Conservation (phyloP, 1,284 basidiomycete species). For the Microbotryum violaceum region DNA sequence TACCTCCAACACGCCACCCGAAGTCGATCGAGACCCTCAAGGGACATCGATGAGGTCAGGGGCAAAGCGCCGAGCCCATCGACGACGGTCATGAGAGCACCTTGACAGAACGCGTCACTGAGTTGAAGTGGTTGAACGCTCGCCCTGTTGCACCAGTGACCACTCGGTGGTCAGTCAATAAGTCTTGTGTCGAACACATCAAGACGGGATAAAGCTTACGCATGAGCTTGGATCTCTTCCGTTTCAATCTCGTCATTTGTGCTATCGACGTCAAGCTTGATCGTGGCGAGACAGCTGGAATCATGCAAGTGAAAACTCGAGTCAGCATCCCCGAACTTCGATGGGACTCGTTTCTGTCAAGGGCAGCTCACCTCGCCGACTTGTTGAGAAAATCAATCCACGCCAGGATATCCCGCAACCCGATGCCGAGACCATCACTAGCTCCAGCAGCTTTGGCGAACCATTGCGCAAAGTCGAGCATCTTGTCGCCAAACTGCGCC, state of each 20-base stretch:
- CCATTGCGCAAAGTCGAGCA: conserved; percentile 81
- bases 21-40: conserved; percentile 21
- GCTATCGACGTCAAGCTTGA: not conserved
- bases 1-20: conserved; percentile 18
- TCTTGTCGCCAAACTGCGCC: conserved; percentile 52
- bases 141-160: not conserved
- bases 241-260: too few relatives aligned
- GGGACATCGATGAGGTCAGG: conserved; percentile 25
- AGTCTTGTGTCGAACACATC: not conserved
- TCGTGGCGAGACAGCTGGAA: too few relatives aligned
- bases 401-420: conserved; percentile 78
- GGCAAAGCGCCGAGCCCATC: conserved; percentile 42
- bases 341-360: not conserved
- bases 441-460: conserved; percentile 61
- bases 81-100: conserved; percentile 42
- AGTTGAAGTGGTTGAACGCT: conserved; percentile 4
- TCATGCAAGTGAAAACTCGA: not conserved
- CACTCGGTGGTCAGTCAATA: not conserved
- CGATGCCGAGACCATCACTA: conserved; percentile 55
- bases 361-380: conserved; percentile 3
- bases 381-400: conserved; percentile 87
- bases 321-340: not conserved
- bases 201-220: too few relatives aligned
- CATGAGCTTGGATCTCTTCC: too few relatives aligned
- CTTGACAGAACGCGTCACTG: conserved; percentile 41